Evolutionary conservation across 352 stramenopile species (phyloP).

Genomic region (Thraustotheca clavata): DNA sequence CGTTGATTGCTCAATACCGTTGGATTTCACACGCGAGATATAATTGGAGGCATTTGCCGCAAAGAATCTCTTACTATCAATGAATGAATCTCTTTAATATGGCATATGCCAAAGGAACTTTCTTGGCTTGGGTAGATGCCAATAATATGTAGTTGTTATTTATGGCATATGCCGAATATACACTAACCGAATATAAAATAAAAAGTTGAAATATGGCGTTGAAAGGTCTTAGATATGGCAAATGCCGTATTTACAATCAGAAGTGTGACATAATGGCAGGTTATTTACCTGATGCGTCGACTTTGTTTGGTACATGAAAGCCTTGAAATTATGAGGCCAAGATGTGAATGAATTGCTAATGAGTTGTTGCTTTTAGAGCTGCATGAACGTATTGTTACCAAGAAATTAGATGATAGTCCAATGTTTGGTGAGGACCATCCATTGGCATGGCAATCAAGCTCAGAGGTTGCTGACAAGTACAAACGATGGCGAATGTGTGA

Average conservation of each 20-base stretch:
- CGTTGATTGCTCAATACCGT: too few species aligned
- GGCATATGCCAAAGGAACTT: too few species aligned
- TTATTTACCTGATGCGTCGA: neutral
- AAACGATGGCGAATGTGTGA: conserved; percentile 13
- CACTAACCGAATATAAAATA: too few species aligned
- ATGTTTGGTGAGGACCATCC: neutral
- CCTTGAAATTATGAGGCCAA: too few species aligned
- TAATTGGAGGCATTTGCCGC: too few species aligned
- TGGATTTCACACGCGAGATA: too few species aligned
- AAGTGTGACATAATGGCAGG: neutral
- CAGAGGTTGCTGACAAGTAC: neutral
- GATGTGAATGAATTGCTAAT: neutral
- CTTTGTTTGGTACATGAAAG: neutral
- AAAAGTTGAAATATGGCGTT: too few species aligned
- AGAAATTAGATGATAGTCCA: neutral
- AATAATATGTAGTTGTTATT: neutral
- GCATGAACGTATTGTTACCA: neutral
- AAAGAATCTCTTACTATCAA: too few species aligned
- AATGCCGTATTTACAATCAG: neutral
- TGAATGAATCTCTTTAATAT: too few species aligned
- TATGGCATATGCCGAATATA: neutral
- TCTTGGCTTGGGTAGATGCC: too few species aligned
- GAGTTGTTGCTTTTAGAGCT: neutral
- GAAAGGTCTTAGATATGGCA: neutral
- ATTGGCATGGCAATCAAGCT: neutral